Evolutionary conservation across 2,329 filamentous ascomycete genomes (phyloP), one percentile per base, ranked within the genome.

Genomic region (Helminthosporium solani): DNA sequence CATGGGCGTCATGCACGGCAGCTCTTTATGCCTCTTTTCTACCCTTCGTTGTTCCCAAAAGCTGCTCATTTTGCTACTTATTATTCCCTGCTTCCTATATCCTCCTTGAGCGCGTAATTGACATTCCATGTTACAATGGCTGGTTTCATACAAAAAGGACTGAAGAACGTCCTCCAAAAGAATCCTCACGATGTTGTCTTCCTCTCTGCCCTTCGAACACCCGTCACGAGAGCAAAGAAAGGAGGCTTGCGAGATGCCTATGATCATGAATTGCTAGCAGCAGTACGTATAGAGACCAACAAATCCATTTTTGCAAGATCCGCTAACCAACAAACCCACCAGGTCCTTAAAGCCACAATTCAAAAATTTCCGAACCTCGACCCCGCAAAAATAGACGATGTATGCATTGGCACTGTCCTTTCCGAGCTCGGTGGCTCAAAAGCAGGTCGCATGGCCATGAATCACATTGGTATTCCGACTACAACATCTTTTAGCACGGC

Each of bases 351-450:
- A 67, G 87, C 87, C 16, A 91, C 87, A 0, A 78, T 90, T 41
- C 79, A 81, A 46, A 83, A 83, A 33, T 86, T 87, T 64, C 87
- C 89, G 2, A 83, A 83, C 57, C 82, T 94, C 50, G 81, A 88
- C 59, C 83, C 87, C 0, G 72, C 80, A 2, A 73, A 79, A 37
- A 83, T 92, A 54, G 78, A 95, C 59, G 92, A 96, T 64, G 82
- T 96, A 3, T 86, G 85, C 53, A 85, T 96, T 45, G 92, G 91
- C 56, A 90, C 90, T 27, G 91, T 96, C 3, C 83, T 96, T 44
- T 90, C 89, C 21, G 90, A 96, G 70, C 86, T 96, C 12, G 91
- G 91, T 55, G 91, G 91, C 47, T 85, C 82, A 58, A 96, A 96
- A 76, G 90, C 90, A 0, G 90, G 87, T 1, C 87, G 91, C 54